These are phyloP conservation scores for Coleophoma eucalyptorum DNA, from an alignment of 2,329 filamentous ascomycete genomes.

Conservation along the genomic window DNA sequence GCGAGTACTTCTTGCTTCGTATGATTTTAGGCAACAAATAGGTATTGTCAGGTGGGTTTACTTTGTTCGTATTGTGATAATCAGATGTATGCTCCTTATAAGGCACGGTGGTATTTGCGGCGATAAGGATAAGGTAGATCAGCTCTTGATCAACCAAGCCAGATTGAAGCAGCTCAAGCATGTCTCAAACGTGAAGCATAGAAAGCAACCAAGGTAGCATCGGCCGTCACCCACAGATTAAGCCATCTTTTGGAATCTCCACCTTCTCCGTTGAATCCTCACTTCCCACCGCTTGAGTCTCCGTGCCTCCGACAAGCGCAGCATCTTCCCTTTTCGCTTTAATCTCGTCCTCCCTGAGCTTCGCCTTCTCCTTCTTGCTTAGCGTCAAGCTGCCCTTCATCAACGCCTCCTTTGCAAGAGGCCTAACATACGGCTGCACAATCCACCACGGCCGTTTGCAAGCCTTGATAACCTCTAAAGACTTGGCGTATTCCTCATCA, in stretches of 20 bases:
- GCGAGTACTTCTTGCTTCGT: no score
- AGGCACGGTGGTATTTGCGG: no score
- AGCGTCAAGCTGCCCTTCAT: conserved; percentile 73
- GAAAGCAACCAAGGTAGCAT: no score
- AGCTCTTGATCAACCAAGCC: no score
- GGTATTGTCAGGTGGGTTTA: no score
- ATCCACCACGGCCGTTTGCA: conserved; percentile 88
- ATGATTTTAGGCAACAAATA: no score
- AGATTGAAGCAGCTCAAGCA: no score
- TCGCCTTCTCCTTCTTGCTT: conserved; percentile 65
- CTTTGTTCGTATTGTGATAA: no score
- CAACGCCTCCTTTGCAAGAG: conserved; percentile 82
- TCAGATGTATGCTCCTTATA: no score
- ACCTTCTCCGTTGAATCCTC: conserved; percentile 9
- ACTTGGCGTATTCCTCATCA: conserved; percentile 46
- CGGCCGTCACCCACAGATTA: conserved; percentile 16
- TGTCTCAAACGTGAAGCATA: no score
- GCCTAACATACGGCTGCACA: conserved; percentile 81
- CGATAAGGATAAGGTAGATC: no score
- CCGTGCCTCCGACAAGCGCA: conserved; percentile 5
- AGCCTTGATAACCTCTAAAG: conserved; percentile 62
- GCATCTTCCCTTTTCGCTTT: neutral
- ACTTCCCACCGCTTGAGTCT: conserved; percentile 7
- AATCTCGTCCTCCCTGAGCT: conserved; percentile 20
- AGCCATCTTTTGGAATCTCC: conserved; percentile 19